phyloP scores from a whole-genome alignment of 2,329 filamentous ascomycete genomes.

The Calonectria ilicicola region DNA sequence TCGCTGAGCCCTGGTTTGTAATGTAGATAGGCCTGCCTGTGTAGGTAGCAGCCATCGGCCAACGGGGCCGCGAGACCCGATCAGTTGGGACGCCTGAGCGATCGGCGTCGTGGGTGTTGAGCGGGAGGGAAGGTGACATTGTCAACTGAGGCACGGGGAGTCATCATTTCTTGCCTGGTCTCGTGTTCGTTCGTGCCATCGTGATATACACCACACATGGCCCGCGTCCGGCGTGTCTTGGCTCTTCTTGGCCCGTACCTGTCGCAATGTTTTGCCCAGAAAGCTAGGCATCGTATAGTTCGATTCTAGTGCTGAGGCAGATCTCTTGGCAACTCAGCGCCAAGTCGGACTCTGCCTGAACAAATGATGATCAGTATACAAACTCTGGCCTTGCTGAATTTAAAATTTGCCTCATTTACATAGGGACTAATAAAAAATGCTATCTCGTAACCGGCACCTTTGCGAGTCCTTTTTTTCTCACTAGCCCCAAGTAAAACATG shows the following conservation, averaged over 20 bases:
- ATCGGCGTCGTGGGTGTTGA: constrained; percentile 6
- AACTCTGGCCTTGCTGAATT: not conserved
- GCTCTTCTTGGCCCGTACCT: not conserved
- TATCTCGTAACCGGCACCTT: too few species aligned
- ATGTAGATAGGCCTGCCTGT: not conserved
- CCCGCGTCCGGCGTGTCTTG: not conserved
- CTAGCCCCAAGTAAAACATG: not conserved
- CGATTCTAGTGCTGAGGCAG: not conserved
- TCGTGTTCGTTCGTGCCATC: not conserved
- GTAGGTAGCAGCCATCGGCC: not conserved
- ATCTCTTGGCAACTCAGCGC: not conserved
- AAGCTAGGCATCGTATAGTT: not conserved
- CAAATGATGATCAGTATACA: not conserved
- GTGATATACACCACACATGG: not conserved
- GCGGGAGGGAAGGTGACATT: constrained; percentile 7
- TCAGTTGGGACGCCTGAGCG: constrained; percentile 2
- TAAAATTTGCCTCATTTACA: not conserved
- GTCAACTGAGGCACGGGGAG: constrained; percentile 2
- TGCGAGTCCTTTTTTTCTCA: too few species aligned
- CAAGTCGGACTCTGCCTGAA: not conserved
- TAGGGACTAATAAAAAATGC: not conserved
- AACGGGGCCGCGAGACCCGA: not conserved
- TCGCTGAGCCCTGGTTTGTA: not conserved
- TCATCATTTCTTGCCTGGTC: not conserved
- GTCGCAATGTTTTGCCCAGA: not conserved